Percentiles rank a stretch among this genome's conserved stretches.
phyloP scores from a whole-genome alignment of 2,329 filamentous ascomycete species.

The Aspergillus sclerotialis region DNA sequence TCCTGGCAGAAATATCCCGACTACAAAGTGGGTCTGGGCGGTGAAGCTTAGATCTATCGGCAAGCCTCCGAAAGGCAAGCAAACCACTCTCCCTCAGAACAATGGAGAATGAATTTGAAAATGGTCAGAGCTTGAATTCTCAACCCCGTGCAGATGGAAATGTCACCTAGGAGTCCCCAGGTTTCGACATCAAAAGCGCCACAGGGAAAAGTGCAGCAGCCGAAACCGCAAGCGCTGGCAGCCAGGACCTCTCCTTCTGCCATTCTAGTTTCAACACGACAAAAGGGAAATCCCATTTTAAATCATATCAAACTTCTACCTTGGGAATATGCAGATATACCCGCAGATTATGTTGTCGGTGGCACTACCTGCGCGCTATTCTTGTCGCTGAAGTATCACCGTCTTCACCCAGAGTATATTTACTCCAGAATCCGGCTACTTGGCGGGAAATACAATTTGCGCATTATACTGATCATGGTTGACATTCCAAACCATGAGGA shows the following conservation, averaged over 20 bases:
- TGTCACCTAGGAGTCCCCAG: constrained; percentile 42
- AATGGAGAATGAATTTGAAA: constrained; percentile 44
- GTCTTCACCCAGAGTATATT: constrained; percentile 94
- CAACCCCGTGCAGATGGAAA: constrained; percentile 24
- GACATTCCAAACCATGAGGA: constrained; percentile 95
- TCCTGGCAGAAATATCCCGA: constrained; percentile 27
- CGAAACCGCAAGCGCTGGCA: constrained; percentile 78
- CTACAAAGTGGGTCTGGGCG: constrained; percentile 15
- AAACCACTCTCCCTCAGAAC: too few species aligned
- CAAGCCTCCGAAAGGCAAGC: too few species aligned
- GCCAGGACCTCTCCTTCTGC: constrained; percentile 61
- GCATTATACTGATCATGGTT: constrained; percentile 82
- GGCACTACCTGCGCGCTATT: constrained; percentile 85
- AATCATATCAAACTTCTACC: constrained; percentile 72
- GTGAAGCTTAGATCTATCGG: constrained; percentile 9
- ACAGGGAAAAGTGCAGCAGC: constrained; percentile 64
- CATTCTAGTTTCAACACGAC: constrained; percentile 82
- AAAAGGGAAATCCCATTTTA: constrained; percentile 92
- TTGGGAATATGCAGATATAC: constrained; percentile 98
- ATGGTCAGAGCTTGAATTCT: constrained; percentile 38
- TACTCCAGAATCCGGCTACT: constrained; percentile 84
- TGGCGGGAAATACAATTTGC: constrained; percentile 77
- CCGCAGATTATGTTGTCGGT: constrained; percentile 85
- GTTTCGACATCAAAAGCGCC: constrained; percentile 36
- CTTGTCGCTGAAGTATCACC: constrained; percentile 92